phyloP scores from a whole-genome alignment of 2,329 filamentous ascomycete species.

The Monilinia polystroma region DNA sequence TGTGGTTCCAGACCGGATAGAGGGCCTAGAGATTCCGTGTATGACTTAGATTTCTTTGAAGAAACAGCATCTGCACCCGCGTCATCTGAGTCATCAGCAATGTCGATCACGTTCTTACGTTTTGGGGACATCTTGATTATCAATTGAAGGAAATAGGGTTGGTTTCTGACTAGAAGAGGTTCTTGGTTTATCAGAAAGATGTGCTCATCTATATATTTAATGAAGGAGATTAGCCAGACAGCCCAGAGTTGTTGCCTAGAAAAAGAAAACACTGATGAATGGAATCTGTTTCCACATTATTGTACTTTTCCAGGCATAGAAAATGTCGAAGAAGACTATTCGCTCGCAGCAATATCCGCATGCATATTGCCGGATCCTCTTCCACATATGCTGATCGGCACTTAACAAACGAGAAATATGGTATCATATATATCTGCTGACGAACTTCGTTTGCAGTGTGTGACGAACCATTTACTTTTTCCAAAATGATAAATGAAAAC shows the following conservation, averaged over 20 bases:
- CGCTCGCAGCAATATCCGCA: not conserved
- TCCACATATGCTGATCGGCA: too few relatives aligned
- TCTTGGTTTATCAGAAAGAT: not conserved
- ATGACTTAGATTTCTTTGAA: not conserved
- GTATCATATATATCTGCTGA: not conserved
- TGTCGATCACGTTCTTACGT: not conserved
- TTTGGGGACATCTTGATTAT: not conserved
- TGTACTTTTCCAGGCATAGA: not conserved
- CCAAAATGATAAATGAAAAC: not conserved
- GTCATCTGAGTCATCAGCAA: not conserved
- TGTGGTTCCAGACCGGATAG: too few relatives aligned
- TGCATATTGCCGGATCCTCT: not conserved
- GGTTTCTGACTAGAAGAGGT: not conserved
- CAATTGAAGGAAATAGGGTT: not conserved
- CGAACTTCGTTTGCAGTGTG: not conserved
- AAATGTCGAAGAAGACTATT: not conserved
- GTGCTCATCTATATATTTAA: not conserved
- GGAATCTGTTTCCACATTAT: too few relatives aligned
- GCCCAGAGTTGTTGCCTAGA: not conserved
- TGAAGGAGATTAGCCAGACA: not conserved
- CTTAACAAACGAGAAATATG: not conserved
- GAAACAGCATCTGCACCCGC: not conserved
- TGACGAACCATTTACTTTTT: not conserved
- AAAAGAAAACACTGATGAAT: not conserved
- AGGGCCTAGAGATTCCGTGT: too few relatives aligned